phyloP scores from a whole-genome alignment of 768 basidiomycete genomes.

The Hemileccinum rubropunctum region DNA sequence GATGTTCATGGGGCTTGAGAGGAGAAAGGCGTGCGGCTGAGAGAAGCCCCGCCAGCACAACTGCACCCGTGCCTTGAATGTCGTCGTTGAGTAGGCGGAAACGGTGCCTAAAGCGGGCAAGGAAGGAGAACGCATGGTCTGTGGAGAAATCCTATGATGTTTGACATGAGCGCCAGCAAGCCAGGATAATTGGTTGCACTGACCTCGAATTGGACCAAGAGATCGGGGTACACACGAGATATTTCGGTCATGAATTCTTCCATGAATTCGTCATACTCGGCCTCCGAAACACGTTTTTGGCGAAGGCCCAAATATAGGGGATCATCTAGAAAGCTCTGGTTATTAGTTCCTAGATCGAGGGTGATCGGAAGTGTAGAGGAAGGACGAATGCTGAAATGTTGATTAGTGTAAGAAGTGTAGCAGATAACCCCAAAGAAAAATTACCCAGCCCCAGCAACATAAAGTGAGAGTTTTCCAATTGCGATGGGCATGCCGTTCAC shows the following conservation, averaged over 20 bases:
- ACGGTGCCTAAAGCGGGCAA: conserved; percentile 68
- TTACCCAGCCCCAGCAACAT: conserved; percentile 87
- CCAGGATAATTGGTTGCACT: conserved; percentile 2
- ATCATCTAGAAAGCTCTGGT: conserved; percentile 72
- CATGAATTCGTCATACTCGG: conserved; percentile 79
- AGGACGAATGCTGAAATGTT: conserved; percentile 59
- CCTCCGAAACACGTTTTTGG: conserved; percentile 59
- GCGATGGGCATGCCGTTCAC: conserved; percentile 86
- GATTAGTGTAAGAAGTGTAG: conserved; percentile 1
- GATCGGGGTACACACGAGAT: conserved; percentile 67
- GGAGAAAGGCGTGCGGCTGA: conserved; percentile 81
- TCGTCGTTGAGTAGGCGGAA: conserved; percentile 90
- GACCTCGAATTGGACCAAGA: conserved; percentile 85
- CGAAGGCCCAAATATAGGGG: conserved; percentile 88
- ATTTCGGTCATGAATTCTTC: conserved; percentile 92
- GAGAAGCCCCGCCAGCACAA: conserved; percentile 86
- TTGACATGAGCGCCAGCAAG: neutral
- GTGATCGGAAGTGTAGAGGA: conserved; percentile 78
- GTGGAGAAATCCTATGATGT: conserved; percentile 78
- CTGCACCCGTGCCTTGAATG: conserved; percentile 89
- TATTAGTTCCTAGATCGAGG: conserved; percentile 90
- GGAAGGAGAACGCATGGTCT: conserved; percentile 85
- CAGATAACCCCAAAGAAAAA: conserved; percentile 12
- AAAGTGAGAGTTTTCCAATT: conserved; percentile 90
- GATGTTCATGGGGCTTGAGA: conserved; percentile 64